Evolutionary conservation across 306 rosid genomes (phyloP), one percentile per base, ranked within the genome.

Genomic region (Cyclanthera cordifolia): DNA sequence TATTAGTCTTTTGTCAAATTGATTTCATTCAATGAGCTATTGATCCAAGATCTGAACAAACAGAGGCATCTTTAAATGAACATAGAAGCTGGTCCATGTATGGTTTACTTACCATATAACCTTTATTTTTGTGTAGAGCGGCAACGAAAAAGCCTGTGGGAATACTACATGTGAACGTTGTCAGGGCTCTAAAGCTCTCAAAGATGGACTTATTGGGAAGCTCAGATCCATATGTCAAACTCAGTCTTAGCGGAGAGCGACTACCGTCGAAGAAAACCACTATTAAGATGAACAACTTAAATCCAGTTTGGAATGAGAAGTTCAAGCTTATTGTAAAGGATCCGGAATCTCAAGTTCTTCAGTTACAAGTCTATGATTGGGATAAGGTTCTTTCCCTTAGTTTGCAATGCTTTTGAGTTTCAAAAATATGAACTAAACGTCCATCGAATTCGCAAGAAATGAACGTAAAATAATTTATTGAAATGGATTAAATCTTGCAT

Each of bases 221-320:
- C 61, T 93, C 98, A 47, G 98, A 93, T 86, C 98, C 98, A 51
- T 93, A 87, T 25, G 95, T 89, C 75, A 87, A 84, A 77, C 82
- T 93, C 66, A 83, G 84, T 75, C 80, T 93, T 30, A 79, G 83
- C 3, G 96, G 90, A 48, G 98, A 93, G 67, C 88, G 82, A 78
- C 82, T 87, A 24, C 85, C 95, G 0, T 66, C 89, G 12, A 93
- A 79, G 87, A 86, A 85, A 87, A 93, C 96, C 60, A 81, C 89
- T 2, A 49, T 93, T 70, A 89, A 89, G 84, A 86, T 80, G 82
- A 89, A 74, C 53, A 87, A 85, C 75, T 82, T 93, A 87, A 93
- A 93, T 72, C 96, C 98, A 0, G 87, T 63, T 77, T 93, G 98
- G 98, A 89, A 93, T 37, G 98, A 89, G 82, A 89, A 83, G 75